A percentile compares a stretch with the other conserved stretches of the same genome.
These are phyloP conservation scores for Phylloboletellus chloephorus DNA, from an alignment of 1,284 basidiomycete species.

Conservation along the genomic window DNA sequence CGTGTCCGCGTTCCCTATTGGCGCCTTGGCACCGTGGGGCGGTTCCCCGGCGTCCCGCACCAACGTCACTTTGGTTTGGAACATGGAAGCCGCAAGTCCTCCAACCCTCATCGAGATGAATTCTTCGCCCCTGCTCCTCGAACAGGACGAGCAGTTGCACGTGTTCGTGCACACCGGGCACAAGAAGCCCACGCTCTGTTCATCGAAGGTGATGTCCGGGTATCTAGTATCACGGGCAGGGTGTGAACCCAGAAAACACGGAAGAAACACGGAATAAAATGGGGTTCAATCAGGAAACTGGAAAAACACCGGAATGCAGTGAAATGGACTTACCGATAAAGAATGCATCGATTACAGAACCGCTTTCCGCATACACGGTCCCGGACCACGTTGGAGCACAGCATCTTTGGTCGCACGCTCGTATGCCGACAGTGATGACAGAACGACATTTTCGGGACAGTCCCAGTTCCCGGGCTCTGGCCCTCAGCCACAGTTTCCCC, in stretches of 20 bases:
- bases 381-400: slow-evolving; percentile 21
- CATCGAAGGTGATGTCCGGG: slow-evolving; percentile 29
- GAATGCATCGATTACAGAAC: slow-evolving; percentile 28
- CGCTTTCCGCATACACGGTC: slow-evolving; percentile 24
- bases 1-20: background rate
- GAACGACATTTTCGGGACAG: slow-evolving; percentile 9
- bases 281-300: slow-evolving; percentile 10
- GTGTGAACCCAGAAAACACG: background rate
- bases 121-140: slow-evolving; percentile 27
- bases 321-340: slow-evolving; percentile 22
- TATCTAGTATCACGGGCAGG: slow-evolving; percentile 16
- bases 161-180: slow-evolving; percentile 30
- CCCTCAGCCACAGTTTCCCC: background rate
- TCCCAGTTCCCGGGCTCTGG: background rate
- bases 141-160: slow-evolving; percentile 28
- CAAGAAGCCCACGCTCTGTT: slow-evolving; percentile 23
- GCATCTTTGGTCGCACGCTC: slow-evolving; percentile 26
- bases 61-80: slow-evolving; percentile 24
- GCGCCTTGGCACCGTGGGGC: background rate
- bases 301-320: background rate
- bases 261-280: background rate
- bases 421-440: slow-evolving; percentile 28
- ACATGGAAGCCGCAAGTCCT: slow-evolving; percentile 22
- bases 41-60: slow-evolving; percentile 17
- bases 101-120: slow-evolving; percentile 27